Base-by-base conservation (phyloP, 768 basidiomycete species). In the Royoungia palumana region DNA sequence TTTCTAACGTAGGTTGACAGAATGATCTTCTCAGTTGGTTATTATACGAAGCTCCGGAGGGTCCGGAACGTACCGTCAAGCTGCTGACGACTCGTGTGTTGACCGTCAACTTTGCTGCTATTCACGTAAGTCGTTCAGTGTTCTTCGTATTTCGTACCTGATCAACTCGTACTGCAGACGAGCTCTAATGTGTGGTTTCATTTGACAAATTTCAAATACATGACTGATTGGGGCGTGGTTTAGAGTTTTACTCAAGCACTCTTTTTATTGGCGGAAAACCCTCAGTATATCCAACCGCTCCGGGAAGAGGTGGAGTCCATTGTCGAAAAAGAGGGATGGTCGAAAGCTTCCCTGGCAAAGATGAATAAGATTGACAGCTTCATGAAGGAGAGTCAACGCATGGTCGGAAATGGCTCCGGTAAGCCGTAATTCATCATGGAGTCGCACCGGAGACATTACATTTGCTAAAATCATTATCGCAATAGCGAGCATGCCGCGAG, bases 281-380 rank as follows among this genome's bases (percentile, higher is more conserved):
- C 73, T 1, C 52, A 70, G 42, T 70, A 64, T 41, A 47, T 53
- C 13, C 40, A 46, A 24, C 25, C 47, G 24, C 49, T 50, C 21
- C 49, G 49, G 5, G 43, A 50, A 17, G 49, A 50, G 19, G 49
- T 50, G n/a, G 49, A 50, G 24, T 35, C 46, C 5, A 46, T 55
- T 5, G 41, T 53, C 11, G 47, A 46, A 19, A 38, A 46, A 6
- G 54, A 55, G 13, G 54, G 51, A 21, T 71, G 65, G 59, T 54
- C 53, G 5, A 67, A 67, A 41, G 49, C 41, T 3, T 58, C 59
- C 0, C 42, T 71, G 22, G 50, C 36, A 16, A 64, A 65, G 35
- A 60, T 70, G 59, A 56, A 55, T 54, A 68, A 67, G 53, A 47
- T 73, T 8, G 73, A 74, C 49, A 74, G 71, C 44, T 73, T 75